Evolutionary conservation across 768 basidiomycete genomes (phyloP).

Genomic region (Boletus fagicola): DNA sequence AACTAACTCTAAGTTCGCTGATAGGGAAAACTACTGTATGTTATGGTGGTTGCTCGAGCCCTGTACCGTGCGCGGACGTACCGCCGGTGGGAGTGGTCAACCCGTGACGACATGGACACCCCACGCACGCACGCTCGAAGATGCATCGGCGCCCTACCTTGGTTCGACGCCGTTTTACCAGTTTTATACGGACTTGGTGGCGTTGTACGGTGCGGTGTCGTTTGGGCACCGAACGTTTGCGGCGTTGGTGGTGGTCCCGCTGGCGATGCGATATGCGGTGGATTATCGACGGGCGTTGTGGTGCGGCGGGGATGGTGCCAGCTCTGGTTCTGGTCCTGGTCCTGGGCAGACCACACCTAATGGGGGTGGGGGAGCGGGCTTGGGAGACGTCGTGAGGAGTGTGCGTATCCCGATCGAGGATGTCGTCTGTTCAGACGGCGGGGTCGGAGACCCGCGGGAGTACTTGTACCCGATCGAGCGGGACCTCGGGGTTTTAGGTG

Average conservation of each 20-base stretch:
- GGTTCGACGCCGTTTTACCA: slow-evolving; percentile 82
- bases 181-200: slow-evolving; percentile 88
- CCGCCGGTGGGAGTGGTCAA: no score
- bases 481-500: slow-evolving; percentile 57
- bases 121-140: slow-evolving; percentile 43
- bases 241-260: slow-evolving; percentile 70
- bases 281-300: slow-evolving; percentile 87
- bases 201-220: slow-evolving; percentile 88
- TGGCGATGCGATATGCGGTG: slow-evolving; percentile 68
- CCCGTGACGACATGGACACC: slow-evolving; percentile 1
- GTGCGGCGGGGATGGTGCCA: slow-evolving; percentile 57
- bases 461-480: slow-evolving; percentile 73
- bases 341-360: not conserved
- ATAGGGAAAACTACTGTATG: no score
- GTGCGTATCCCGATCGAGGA: slow-evolving; percentile 51
- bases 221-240: slow-evolving; percentile 79
- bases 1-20: no score
- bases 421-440: slow-evolving; percentile 37
- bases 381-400: slow-evolving; percentile 43
- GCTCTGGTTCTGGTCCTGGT: not conserved
- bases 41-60: slow-evolving; percentile 56
- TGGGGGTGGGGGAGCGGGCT: not conserved
- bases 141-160: slow-evolving; percentile 56
- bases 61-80: slow-evolving; percentile 37
- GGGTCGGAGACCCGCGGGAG: slow-evolving; percentile 43